phyloP scores from a whole-genome alignment of 1,284 basidiomycete species.

The Trichosporon coremiiforme region DNA sequence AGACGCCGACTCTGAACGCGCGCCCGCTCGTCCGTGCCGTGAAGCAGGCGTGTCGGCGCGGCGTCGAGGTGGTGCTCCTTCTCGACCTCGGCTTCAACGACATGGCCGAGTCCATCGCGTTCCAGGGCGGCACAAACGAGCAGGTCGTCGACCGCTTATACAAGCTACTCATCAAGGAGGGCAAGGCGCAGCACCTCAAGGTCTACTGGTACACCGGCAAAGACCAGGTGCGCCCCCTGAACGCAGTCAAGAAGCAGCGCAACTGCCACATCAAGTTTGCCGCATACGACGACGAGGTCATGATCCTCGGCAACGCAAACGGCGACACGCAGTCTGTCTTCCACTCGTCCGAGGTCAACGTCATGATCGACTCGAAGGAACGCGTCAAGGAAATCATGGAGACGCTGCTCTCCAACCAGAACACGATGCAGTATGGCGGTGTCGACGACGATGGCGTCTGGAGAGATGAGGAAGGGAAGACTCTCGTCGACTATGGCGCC shows the following conservation, averaged over 20 bases:
- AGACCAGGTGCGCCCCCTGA: slow-evolving; percentile 71
- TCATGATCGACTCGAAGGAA: slow-evolving; percentile 68
- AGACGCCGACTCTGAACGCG: slow-evolving; percentile 76
- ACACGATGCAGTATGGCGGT: slow-evolving; percentile 68
- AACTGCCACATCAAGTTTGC: slow-evolving; percentile 80
- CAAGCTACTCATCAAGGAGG: slow-evolving; percentile 59
- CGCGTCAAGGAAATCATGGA: slow-evolving; percentile 68
- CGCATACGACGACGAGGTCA: slow-evolving; percentile 69
- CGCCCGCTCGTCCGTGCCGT: slow-evolving; percentile 67
- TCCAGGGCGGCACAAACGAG: slow-evolving; percentile 79
- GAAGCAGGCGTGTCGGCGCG: slow-evolving; percentile 67
- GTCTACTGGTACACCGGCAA: slow-evolving; percentile 64
- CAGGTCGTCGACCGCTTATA: slow-evolving; percentile 71
- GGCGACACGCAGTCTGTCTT: slow-evolving; percentile 71
- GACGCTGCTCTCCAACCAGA: slow-evolving; percentile 67
- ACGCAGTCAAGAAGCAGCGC: slow-evolving; percentile 70
- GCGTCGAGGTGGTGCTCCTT: slow-evolving; percentile 68
- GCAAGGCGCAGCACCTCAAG: slow-evolving; percentile 63
- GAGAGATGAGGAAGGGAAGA: slow-evolving; percentile 63
- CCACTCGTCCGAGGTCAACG: slow-evolving; percentile 75
- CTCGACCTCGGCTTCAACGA: slow-evolving; percentile 72
- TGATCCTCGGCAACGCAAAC: slow-evolving; percentile 64
- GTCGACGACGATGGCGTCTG: slow-evolving; percentile 69
- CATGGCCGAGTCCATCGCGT: slow-evolving; percentile 66
- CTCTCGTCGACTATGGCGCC: slow-evolving; percentile 53